Base-by-base conservation (phyloP, 202 grass and related monocot species). In the Eragrostis tef region DNA sequence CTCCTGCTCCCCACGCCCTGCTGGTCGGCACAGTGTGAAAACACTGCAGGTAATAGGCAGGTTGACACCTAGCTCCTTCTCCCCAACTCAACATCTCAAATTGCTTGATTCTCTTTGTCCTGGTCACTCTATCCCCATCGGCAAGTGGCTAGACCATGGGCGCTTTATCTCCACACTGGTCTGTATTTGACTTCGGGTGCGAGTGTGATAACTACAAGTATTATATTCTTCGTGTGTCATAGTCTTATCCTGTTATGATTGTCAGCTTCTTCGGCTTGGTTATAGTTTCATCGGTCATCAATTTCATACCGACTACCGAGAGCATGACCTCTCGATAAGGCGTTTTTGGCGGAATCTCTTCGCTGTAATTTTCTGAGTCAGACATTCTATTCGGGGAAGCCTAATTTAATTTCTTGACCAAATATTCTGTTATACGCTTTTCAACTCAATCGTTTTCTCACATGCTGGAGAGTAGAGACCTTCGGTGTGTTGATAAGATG, bases 221-320 rank as follows among this genome's bases (percentile, higher is more conserved):
- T 52, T 26, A 34, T 68, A 49, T 48, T 24, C 44, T n/a, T 29
- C 34, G 22, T 14, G 19, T 36, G 26, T 60, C 42, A 78, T 10
- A 14, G 52, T 60, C 52, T 84, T 84, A 77, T 77, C 79, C 52
- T 68, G 26, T 17, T 6, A 34, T 46, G 36, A 46, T 20, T 45
- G 19, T n/a, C 47, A 45, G 36, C 19, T 75, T 39, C 34, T 21
- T 74, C 3, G 74, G 71, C 36, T 58, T 76, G 71, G 71, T 75
- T 77, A 22, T 24, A 24, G n/a, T 54, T 65, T 67, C 71, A 22
- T 31, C 17, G 2, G 21, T 48, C 71, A 58, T 68, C 50, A 4
- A 4, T 67, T 75, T 67, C 61, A 36, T 24, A 77, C 21, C 6
- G 27, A 59, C 24, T 24, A 77, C 21, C 6, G 27, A 59, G 43